Base-by-base conservation (phyloP, 495 filamentous ascomycete genomes). In the Tuber aestivum region DNA sequence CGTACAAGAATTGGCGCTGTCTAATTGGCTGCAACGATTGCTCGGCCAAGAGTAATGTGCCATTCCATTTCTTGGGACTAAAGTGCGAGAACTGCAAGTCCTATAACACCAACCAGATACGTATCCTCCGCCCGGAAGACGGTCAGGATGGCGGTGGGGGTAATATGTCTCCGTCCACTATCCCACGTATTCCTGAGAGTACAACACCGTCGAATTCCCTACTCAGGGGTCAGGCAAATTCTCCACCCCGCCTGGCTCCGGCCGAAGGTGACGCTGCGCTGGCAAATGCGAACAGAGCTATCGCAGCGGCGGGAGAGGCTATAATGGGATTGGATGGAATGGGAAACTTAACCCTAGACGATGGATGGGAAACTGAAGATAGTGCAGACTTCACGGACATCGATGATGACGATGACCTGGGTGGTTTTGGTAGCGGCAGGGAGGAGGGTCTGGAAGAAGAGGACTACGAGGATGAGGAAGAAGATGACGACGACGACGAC, bases 1-100 rank as follows among this genome's bases (percentile, higher is more conserved):
- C 94, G 70, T 97, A 94, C 82, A 88, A 86, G 75, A 90, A 93
- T 81, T 92, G 93, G 9, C 90, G 90, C 75, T 94, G 93, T 69
- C 87, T 93, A 70, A 88, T 98, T 71, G 91, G 92, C 73, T 99
- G 95, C 83, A 98, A 98, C 83, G 95, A 99, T 84, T 99, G 95
- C 84, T 90, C 89, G 61, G 91, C 92, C 32, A 97, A 94, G 83
- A 92, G 90, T 69, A 89, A 90, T 44, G 93, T 94, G 32, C 87
- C 89, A 68, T 99, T 96, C 81, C 95, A 99, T 83, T 99, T 96
- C 93, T 85, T 98, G 27, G 95, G 95, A 7, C 86, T 96, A 40
- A 97, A 94, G 85, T 99, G 95, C 84, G 89, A 89, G 40, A 88
- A 93, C 70, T 95, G 93, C 82, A 87, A 90, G 76, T 94, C 92